Evolutionary conservation across 495 filamentous ascomycete species (phyloP).

Genomic region (Penicillium cinerascens): DNA sequence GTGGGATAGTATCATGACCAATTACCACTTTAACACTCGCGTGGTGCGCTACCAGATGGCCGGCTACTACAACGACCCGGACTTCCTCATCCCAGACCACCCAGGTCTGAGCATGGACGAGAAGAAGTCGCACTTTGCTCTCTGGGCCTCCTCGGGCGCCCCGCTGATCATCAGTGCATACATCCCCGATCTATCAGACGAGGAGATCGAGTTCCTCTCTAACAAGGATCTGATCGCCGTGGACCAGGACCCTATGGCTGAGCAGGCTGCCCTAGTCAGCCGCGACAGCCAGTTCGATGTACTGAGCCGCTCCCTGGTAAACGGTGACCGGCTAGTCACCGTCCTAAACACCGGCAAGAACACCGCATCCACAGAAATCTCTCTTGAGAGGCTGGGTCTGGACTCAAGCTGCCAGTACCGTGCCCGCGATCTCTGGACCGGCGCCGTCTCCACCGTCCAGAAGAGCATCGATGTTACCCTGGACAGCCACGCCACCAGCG

Average conservation of each 20-base stretch:
- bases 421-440: conserved; percentile 23
- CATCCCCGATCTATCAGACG: conserved; percentile 31
- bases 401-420: conserved; percentile 14
- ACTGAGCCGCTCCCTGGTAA: conserved; percentile 27
- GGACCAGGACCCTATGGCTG: conserved; percentile 37
- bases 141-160: conserved; percentile 39
- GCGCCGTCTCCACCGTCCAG: conserved; percentile 4
- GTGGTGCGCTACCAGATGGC: conserved; percentile 40
- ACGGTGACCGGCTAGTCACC: conserved; percentile 30
- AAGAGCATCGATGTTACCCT: conserved; percentile 18
- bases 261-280: conserved; percentile 39
- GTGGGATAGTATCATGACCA: conserved; percentile 44
- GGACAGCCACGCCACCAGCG: conserved; percentile 27
- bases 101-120: conserved; percentile 33
- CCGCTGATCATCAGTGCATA: conserved; percentile 42
- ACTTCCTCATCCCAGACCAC: conserved; percentile 42
- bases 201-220: conserved; percentile 30
- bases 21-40: conserved; percentile 35
- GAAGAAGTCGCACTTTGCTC: conserved; percentile 39
- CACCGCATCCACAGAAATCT: conserved; percentile 13
- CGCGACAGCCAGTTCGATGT: conserved; percentile 32
- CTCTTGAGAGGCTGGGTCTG: conserved; percentile 23
- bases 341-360: conserved; percentile 30
- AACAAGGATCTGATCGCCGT: conserved; percentile 39
- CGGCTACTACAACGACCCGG: conserved; percentile 44